A percentile compares a stretch with the other conserved stretches of the same genome.
Evolutionary conservation across 2,329 filamentous ascomycete genomes (phyloP).

Genomic region (Sphaerulina vaccinii): DNA sequence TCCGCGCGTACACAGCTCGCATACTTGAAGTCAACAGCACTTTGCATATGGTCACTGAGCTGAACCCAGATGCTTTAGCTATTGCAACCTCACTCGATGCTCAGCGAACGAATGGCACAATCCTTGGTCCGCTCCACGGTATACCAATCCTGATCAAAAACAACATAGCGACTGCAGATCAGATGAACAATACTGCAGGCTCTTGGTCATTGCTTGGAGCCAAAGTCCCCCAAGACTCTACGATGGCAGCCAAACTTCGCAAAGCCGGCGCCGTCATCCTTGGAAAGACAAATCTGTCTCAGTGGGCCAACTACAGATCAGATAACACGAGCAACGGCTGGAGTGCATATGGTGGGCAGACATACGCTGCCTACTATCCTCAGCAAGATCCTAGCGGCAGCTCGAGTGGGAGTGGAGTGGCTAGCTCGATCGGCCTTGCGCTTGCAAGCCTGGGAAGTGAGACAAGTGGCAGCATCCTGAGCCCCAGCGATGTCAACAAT

Average conservation of each 20-base stretch:
- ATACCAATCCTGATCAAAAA: constrained; percentile 67
- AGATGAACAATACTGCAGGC: constrained; percentile 64
- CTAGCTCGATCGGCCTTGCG: constrained; percentile 59
- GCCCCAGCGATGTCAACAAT: constrained; percentile 57
- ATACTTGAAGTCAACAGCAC: constrained; percentile 55
- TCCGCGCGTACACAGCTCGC: constrained; percentile 54
- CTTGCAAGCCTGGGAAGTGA: constrained; percentile 60
- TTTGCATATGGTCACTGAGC: constrained; percentile 53
- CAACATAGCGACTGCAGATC: constrained; percentile 63
- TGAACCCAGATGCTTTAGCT: constrained; percentile 55
- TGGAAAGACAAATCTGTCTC: constrained; percentile 63
- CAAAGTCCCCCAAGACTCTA: constrained; percentile 57
- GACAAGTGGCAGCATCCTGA: constrained; percentile 64
- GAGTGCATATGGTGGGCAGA: constrained; percentile 64
- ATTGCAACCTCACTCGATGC: constrained; percentile 52
- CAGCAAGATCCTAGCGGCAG: constrained; percentile 62
- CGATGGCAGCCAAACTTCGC: constrained; percentile 59
- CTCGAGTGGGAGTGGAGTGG: constrained; percentile 62
- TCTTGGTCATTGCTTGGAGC: constrained; percentile 63
- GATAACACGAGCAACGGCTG: constrained; percentile 61
- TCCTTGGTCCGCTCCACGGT: constrained; percentile 59
- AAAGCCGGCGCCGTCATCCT: constrained; percentile 63
- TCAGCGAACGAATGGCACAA: constrained; percentile 48
- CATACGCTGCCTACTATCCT: constrained; percentile 60
- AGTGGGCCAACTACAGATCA: constrained; percentile 65